These are phyloP conservation scores for Symbiodinium natans DNA, from an alignment of 73 alveolate species.

Conservation along the genomic window DNA sequence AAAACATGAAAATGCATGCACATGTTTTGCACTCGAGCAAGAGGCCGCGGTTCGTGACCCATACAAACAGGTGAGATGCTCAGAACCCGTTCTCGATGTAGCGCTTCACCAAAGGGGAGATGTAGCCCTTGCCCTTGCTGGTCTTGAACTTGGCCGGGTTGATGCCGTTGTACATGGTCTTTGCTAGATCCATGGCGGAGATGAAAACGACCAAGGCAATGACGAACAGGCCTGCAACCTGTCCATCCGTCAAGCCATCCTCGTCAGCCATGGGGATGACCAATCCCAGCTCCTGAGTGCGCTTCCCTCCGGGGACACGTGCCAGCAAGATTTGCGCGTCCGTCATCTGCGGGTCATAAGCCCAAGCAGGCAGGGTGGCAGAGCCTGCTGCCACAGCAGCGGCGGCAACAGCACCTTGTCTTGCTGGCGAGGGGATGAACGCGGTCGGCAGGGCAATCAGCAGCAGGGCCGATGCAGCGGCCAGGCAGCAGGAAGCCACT, in stretches of 20 bases:
- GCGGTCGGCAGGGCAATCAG: not conserved
- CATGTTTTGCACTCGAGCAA: too few species aligned
- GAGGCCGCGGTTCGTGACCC: too few species aligned
- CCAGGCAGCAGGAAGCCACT: constrained; percentile 12
- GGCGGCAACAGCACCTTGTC: constrained; percentile 7
- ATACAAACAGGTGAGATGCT: too few species aligned
- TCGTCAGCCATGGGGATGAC: constrained; percentile 18
- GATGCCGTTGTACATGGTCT: constrained; percentile 42
- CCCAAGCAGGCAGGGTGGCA: constrained; percentile 5
- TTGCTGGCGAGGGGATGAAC: not conserved
- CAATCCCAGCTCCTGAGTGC: constrained; percentile 40
- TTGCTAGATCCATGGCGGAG: not conserved
- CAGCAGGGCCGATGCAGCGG: constrained; percentile 14
- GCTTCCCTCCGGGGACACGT: constrained; percentile 20
- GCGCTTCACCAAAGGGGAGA: constrained; percentile 36
- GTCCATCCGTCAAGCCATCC: constrained; percentile 45
- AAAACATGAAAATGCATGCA: too few species aligned
- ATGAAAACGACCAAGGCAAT: constrained; percentile 11
- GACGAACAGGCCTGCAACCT: constrained; percentile 9
- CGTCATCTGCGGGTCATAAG: not conserved
- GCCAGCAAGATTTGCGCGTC: not conserved
- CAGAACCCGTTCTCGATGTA: constrained; percentile 44
- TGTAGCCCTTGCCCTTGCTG: constrained; percentile 23
- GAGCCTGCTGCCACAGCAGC: constrained; percentile 32
- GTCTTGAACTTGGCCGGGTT: constrained; percentile 41